These are phyloP conservation scores for Dryadomyces sulphureus DNA, from an alignment of 2,329 filamentous ascomycete species.

Conservation along the genomic window DNA sequence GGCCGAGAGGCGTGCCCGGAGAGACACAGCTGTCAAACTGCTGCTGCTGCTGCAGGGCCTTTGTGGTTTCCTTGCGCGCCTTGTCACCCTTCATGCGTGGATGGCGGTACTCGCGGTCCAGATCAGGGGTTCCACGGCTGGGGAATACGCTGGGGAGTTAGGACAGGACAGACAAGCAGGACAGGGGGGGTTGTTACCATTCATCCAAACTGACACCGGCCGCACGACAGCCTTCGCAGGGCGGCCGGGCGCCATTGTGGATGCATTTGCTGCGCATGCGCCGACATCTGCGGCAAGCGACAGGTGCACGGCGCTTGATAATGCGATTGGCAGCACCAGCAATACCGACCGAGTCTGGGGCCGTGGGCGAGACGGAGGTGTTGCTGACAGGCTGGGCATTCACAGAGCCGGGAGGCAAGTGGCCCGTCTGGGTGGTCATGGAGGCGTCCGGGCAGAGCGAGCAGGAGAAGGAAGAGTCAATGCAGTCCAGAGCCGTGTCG, in stretches of 20 bases:
- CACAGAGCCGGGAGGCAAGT: neutral
- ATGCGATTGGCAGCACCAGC: neutral
- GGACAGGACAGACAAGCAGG: neutral
- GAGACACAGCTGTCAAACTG: too few species aligned
- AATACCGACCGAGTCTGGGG: neutral
- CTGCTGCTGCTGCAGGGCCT: neutral
- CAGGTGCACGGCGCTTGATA: slow-evolving; percentile 11
- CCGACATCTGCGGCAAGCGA: slow-evolving; percentile 13
- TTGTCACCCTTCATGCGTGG: slow-evolving; percentile 35
- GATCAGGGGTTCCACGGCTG: slow-evolving; percentile 34
- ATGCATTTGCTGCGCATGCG: slow-evolving; percentile 14
- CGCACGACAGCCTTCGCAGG: slow-evolving; percentile 34
- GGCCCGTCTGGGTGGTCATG: neutral
- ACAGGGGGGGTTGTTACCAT: slow-evolving; percentile 25
- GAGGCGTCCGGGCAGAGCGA: too few species aligned
- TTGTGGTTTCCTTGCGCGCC: slow-evolving; percentile 17
- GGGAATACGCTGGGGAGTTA: slow-evolving; percentile 29
- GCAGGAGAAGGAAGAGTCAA: neutral
- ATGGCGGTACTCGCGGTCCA: slow-evolving; percentile 41
- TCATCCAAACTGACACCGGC: slow-evolving; percentile 31
- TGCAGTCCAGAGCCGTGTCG: too few species aligned
- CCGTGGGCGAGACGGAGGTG: neutral
- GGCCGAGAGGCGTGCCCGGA: too few species aligned
- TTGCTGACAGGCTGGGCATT: neutral
- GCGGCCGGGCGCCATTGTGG: slow-evolving; percentile 10